Conservation (phyloP, 2,329 filamentous ascomycete species). For the Madurella mycetomatis region DNA sequence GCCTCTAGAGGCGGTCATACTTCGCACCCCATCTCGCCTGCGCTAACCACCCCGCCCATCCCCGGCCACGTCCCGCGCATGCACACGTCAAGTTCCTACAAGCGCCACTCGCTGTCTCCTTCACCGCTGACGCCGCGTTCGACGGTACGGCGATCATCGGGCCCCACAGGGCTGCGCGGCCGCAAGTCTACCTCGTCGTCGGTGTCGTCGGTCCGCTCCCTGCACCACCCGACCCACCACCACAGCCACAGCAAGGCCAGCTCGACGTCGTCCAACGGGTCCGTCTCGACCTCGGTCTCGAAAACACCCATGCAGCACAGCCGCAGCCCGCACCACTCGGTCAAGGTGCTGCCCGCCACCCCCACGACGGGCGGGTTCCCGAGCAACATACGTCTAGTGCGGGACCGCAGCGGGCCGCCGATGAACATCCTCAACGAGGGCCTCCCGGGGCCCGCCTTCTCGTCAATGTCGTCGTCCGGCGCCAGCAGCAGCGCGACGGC, state of each 20-base stretch:
- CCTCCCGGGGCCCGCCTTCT: conserved; percentile 39
- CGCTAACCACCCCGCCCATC: conserved; percentile 26
- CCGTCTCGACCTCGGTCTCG: conserved; percentile 63
- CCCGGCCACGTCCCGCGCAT: conserved; percentile 27
- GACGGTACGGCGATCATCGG: conserved; percentile 78
- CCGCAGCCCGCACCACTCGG: conserved; percentile 79
- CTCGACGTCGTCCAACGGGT: conserved; percentile 79
- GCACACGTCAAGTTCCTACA: conserved; percentile 45
- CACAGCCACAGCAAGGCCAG: conserved; percentile 92
- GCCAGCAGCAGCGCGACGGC: not conserved
- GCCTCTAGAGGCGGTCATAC: conserved; percentile 14
- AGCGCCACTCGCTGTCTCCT: conserved; percentile 78
- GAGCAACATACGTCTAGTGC: conserved; percentile 77
- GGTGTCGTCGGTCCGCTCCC: conserved; percentile 85
- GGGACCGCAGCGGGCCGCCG: conserved; percentile 49
- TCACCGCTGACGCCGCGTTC: conserved; percentile 84
- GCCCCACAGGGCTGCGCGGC: conserved; percentile 75
- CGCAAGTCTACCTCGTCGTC: conserved; percentile 96
- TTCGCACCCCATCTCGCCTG: conserved; percentile 28
- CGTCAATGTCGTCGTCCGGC: not conserved
- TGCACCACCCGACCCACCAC: conserved; percentile 71
- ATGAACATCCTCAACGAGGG: conserved; percentile 55
- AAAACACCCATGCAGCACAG: conserved; percentile 60
- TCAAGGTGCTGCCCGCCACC: conserved; percentile 92
- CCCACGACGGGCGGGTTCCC: conserved; percentile 73